Percentiles rank a stretch among this genome's conserved stretches.
Evolutionary conservation across 805 yeast species (phyloP).

Genomic region (Kuraishia capsulata): DNA sequence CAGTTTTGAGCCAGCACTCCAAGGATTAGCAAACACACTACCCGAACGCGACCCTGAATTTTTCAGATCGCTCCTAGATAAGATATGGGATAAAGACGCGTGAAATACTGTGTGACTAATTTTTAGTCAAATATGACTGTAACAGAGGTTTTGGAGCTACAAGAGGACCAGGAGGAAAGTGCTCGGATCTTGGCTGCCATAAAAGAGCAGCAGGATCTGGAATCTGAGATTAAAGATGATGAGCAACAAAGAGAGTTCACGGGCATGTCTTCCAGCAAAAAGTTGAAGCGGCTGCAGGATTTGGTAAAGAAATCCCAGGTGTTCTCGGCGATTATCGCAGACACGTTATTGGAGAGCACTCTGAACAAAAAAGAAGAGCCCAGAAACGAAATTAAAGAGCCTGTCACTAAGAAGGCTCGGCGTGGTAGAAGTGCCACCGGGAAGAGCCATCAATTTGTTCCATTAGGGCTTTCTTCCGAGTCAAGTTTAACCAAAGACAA

Average conservation of each 20-base stretch:
- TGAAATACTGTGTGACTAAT: too few species aligned
- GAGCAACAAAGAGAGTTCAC: constrained; percentile 34
- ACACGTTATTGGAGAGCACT: constrained; percentile 46
- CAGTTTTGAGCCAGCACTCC: too few species aligned
- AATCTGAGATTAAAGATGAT: constrained; percentile 21
- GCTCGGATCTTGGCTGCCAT: constrained; percentile 13
- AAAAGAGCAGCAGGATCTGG: constrained; percentile 7
- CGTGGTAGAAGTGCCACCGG: constrained; percentile 9
- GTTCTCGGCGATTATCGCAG: constrained; percentile 79
- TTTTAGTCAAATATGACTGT: neutral
- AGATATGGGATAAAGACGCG: too few species aligned
- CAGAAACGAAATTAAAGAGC: constrained; percentile 9
- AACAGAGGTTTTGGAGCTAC: constrained; percentile 1
- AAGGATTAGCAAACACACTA: neutral
- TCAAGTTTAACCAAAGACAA: constrained; percentile 14
- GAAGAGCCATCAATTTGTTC: neutral
- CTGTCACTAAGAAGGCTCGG: constrained; percentile 16
- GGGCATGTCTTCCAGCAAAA: constrained; percentile 39
- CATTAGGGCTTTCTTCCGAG: constrained; percentile 6
- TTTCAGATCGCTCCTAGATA: too few species aligned
- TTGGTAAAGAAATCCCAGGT: constrained; percentile 83
- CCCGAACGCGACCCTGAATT: too few species aligned
- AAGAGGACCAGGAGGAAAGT: constrained; percentile 15
- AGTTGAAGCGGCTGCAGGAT: constrained; percentile 57
- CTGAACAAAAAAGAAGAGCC: constrained; percentile 5